Conservation (phyloP, 257 asterid species). For the Solanum chiquidenum region DNA sequence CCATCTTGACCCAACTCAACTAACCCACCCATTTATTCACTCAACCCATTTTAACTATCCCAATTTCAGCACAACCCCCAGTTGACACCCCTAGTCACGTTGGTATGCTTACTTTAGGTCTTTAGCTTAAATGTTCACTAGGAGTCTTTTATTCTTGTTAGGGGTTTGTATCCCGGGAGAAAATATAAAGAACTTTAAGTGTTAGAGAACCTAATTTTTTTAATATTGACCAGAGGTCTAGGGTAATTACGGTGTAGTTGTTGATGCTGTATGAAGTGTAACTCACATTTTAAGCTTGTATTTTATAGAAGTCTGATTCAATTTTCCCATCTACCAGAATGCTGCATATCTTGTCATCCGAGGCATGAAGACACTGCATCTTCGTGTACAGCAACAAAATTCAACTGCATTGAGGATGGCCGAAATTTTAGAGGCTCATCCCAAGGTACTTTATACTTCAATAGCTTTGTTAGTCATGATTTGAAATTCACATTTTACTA, state of each 20-base stretch:
- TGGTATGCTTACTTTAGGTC: not conserved
- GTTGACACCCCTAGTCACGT: not conserved
- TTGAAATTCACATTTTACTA: not conserved
- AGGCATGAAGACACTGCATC: slow-evolving; percentile 99
- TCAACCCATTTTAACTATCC: not conserved
- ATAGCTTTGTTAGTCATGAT: not conserved
- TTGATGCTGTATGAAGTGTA: not conserved
- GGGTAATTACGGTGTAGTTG: not conserved
- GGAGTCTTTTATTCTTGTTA: not conserved
- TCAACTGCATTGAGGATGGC: slow-evolving; percentile 96
- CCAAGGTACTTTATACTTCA: slow-evolving; percentile 46
- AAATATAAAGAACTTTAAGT: not conserved
- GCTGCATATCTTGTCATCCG: slow-evolving; percentile 87
- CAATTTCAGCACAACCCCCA: not conserved
- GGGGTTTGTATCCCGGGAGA: not conserved
- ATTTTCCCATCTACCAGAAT: slow-evolving; percentile 32
- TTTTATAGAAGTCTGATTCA: not conserved
- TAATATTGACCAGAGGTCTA: not conserved
- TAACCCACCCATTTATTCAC: not conserved
- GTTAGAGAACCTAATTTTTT: not conserved
- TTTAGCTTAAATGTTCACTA: not conserved
- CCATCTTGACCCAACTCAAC: not conserved
- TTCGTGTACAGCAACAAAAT: slow-evolving; percentile 96
- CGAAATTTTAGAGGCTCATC: slow-evolving; percentile 98
- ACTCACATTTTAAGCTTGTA: not conserved